These are phyloP conservation scores for Cutaneotrichosporon arboriforme DNA, from an alignment of 1,284 basidiomycete genomes.

Conservation along the genomic window DNA sequence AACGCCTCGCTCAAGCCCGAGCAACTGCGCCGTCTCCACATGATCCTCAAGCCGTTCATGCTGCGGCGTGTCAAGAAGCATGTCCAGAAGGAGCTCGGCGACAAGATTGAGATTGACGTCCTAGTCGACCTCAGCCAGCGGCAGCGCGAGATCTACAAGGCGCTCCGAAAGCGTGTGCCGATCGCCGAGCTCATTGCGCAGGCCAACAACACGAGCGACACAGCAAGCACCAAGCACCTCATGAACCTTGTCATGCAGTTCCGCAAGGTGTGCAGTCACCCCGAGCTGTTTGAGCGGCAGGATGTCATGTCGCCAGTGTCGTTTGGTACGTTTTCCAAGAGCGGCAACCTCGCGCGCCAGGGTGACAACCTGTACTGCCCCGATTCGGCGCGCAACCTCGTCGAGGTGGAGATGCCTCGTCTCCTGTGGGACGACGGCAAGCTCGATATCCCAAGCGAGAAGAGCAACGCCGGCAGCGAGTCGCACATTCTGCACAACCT, in stretches of 20 bases:
- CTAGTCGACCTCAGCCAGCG: conserved; percentile 91
- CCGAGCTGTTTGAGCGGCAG: conserved; percentile 94
- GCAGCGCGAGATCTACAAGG: conserved; percentile 88
- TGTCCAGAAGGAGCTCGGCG: conserved; percentile 99
- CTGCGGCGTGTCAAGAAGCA: conserved; percentile 94
- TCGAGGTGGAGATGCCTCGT: conserved; percentile 70
- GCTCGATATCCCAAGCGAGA: conserved; percentile 61
- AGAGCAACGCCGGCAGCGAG: conserved; percentile 56
- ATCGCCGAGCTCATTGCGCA: conserved; percentile 91
- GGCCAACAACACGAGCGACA: conserved; percentile 80
- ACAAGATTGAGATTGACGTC: conserved; percentile 98
- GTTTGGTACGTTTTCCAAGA: conserved; percentile 75
- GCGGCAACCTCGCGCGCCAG: conserved; percentile 76
- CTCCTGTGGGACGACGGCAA: conserved; percentile 75
- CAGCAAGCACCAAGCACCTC: conserved; percentile 55
- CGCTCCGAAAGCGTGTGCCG: conserved; percentile 85
- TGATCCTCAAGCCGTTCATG: conserved; percentile 99
- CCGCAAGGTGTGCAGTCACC: conserved; percentile 99
- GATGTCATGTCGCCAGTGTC: conserved; percentile 91
- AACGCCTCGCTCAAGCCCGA: conserved; percentile 77
- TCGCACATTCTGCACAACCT: conserved; percentile 63
- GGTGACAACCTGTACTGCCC: conserved; percentile 75
- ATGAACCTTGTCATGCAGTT: conserved; percentile 99
- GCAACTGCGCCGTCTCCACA: conserved; percentile 90
- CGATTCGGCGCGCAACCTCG: conserved; percentile 73